Percentiles rank a stretch among this genome's conserved stretches.
Conservation (phyloP, 805 yeast species). For the Saccharomycopsis guyanensis region DNA sequence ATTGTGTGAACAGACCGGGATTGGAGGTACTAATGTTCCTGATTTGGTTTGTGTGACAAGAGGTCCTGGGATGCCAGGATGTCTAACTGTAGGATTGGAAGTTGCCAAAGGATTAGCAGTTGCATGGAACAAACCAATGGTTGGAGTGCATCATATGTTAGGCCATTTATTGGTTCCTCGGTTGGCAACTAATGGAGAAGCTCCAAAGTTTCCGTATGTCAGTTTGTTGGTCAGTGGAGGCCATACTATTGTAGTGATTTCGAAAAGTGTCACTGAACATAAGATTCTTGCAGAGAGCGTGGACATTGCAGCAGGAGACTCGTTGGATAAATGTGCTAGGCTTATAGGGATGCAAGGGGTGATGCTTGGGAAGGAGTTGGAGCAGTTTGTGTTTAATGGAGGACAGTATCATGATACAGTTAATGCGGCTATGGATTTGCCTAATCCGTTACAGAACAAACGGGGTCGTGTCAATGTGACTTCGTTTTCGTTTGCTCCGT, state of each 20-base stretch:
- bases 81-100: slow-evolving; percentile 74
- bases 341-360: slow-evolving; percentile 66
- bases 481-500: slow-evolving; percentile 75
- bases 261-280: slow-evolving; percentile 55
- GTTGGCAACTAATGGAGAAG: slow-evolving; percentile 34
- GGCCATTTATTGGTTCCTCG: slow-evolving; percentile 78
- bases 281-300: slow-evolving; percentile 64
- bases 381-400: slow-evolving; percentile 38
- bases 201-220: slow-evolving; percentile 58
- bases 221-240: slow-evolving; percentile 88
- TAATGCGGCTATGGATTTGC: slow-evolving; percentile 24
- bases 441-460: slow-evolving; percentile 47
- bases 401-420: slow-evolving; percentile 23
- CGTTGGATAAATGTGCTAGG: slow-evolving; percentile 87
- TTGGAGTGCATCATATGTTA: slow-evolving; percentile 95
- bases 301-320: slow-evolving; percentile 91
- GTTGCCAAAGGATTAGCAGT: slow-evolving; percentile 77
- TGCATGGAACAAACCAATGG: slow-evolving; percentile 69
- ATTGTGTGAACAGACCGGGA: slow-evolving; percentile 33
- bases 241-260: slow-evolving; percentile 80
- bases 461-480: slow-evolving; percentile 37
- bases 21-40: slow-evolving; percentile 23
- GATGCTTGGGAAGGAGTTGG: slow-evolving; percentile 83
- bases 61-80: slow-evolving; percentile 96
- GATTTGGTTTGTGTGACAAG: slow-evolving; percentile 84